Evolutionary conservation across 148 eudicot species (phyloP).

Genomic region (Amaranthus palmeri): DNA sequence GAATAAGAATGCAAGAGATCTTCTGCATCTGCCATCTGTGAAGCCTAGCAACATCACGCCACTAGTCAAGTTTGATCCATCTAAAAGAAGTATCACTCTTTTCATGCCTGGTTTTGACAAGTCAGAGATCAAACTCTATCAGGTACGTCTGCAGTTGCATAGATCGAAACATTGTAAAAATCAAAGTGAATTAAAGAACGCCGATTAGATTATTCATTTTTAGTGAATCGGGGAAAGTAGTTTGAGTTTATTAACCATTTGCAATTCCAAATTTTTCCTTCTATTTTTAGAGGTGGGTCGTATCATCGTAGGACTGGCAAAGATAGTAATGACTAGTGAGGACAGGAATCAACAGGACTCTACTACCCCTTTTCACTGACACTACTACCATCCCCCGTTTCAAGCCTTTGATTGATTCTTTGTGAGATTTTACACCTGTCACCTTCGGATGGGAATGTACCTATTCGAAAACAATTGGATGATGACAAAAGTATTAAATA

Average conservation of each 20-base stretch:
- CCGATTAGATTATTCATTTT: neutral
- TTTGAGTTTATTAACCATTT: neutral
- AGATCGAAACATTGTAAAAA: neutral
- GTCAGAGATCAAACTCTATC: slow-evolving; percentile 91
- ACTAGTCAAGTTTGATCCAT: slow-evolving; percentile 59
- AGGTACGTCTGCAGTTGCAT: slow-evolving; percentile 39
- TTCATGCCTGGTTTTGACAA: slow-evolving; percentile 97
- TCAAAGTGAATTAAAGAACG: neutral
- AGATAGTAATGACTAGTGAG: too few species aligned
- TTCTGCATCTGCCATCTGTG: slow-evolving; percentile 35
- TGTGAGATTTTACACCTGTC: too few species aligned
- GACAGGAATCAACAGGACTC: too few species aligned
- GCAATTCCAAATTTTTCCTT: too few species aligned
- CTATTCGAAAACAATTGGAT: too few species aligned
- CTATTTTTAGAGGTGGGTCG: too few species aligned
- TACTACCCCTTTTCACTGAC: neutral
- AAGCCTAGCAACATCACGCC: slow-evolving; percentile 28
- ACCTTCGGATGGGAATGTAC: too few species aligned
- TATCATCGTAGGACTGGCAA: too few species aligned
- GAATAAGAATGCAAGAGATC: slow-evolving; percentile 42
- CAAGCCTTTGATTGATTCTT: neutral
- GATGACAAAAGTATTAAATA: too few species aligned
- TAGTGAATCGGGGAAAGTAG: neutral
- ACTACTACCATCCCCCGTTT: neutral
- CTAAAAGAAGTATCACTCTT: slow-evolving; percentile 60